Conservation (phyloP, 2,329 filamentous ascomycete genomes). For the Epichloe uncinata region DNA sequence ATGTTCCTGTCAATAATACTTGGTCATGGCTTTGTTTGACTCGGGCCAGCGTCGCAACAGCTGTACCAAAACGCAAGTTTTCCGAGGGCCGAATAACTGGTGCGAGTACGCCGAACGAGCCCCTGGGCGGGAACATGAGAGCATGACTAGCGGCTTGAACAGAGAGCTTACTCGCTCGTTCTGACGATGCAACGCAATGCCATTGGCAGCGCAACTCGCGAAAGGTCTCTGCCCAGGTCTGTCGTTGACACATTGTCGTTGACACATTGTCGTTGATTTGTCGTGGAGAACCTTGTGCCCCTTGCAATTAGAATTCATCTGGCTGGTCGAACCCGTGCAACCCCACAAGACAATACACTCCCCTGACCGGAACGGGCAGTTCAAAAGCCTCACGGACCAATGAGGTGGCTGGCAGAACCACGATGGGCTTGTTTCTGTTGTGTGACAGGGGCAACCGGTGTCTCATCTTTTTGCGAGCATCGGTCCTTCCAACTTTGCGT, state of each 20-base stretch:
- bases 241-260: too few species aligned
- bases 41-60: not conserved
- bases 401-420: not conserved
- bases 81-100: not conserved
- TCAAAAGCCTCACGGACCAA: not conserved
- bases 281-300: too few species aligned
- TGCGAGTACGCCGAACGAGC: too few species aligned
- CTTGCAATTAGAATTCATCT: too few species aligned
- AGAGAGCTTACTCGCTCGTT: too few species aligned
- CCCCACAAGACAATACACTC: not conserved
- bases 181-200: too few species aligned
- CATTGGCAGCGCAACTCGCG: too few species aligned
- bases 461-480: constrained; percentile 4
- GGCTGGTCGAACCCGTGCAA: too few species aligned
- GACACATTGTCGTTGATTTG: too few species aligned
- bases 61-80: not conserved
- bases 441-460: not conserved
- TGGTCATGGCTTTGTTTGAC: not conserved
- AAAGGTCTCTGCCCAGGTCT: too few species aligned
- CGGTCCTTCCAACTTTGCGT: not conserved
- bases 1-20: not conserved
- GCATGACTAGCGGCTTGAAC: too few species aligned
- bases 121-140: too few species aligned
- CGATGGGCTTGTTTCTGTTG: constrained; percentile 1
- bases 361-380: not conserved